Percentiles rank a stretch among this genome's conserved stretches.
These are phyloP conservation scores for Yarrowia osloensis DNA, from an alignment of 805 yeast species.

Conservation along the genomic window DNA sequence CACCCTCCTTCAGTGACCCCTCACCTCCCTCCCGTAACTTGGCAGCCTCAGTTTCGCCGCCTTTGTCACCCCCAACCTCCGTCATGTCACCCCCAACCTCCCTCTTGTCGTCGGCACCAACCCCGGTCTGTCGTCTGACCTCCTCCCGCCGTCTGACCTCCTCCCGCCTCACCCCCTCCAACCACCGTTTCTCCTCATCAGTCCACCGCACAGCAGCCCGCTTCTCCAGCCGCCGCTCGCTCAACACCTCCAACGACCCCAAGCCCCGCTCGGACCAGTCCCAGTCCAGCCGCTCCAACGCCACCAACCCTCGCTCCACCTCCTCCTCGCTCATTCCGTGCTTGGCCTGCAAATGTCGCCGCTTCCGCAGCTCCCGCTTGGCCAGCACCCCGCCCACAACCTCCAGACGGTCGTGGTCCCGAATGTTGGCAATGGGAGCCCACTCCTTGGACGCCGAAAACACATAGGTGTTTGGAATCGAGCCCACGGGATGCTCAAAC, in stretches of 20 bases:
- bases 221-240: not conserved
- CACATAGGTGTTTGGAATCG: constrained; percentile 62
- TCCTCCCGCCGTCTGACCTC: not conserved
- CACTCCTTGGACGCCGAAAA: constrained; percentile 53
- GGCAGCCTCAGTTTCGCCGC: too few species aligned
- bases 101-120: not conserved
- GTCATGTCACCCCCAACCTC: too few species aligned
- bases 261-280: constrained; percentile 4
- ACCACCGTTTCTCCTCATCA: not conserved
- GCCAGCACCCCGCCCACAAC: not conserved
- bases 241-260: not conserved
- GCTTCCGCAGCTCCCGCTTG: not conserved
- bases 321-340: constrained; percentile 11
- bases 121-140: not conserved
- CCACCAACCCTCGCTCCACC: not conserved
- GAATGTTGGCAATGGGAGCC: constrained; percentile 20
- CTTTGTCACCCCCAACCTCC: too few species aligned
- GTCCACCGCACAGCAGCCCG: not conserved
- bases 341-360: not conserved
- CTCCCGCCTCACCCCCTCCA: not conserved
- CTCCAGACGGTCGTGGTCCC: constrained; percentile 1
- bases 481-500: constrained; percentile 67
- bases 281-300: not conserved
- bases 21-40: too few species aligned
- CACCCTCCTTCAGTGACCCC: not conserved